phyloP scores from a whole-genome alignment of 2,329 filamentous ascomycete genomes.

The Neoascochyta sp. region DNA sequence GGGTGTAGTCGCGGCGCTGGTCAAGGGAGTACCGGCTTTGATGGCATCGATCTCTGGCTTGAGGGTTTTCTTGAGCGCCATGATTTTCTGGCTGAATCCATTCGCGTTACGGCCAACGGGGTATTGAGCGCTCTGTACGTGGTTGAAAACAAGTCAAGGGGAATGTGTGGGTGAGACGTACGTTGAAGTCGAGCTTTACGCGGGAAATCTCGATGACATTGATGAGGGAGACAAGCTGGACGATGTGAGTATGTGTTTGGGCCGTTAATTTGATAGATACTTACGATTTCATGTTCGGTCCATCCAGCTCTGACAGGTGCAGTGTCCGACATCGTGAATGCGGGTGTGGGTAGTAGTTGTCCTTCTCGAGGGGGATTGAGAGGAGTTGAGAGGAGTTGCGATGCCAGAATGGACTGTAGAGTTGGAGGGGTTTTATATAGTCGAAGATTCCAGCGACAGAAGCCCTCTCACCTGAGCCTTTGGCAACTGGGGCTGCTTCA shows the following conservation, averaged over 20 bases:
- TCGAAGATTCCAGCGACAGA: too few relatives aligned
- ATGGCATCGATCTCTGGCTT: constrained; percentile 2
- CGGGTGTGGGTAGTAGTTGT: too few relatives aligned
- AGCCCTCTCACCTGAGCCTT: too few relatives aligned
- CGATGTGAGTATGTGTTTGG: constrained; percentile 1
- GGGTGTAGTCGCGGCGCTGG: constrained; percentile 3
- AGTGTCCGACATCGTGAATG: constrained; percentile 9
- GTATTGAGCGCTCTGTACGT: constrained; percentile 18
- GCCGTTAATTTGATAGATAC: background rate
- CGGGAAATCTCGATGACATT: constrained; percentile 11
- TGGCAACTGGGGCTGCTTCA: too few relatives aligned
- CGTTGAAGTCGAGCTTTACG: constrained; percentile 14
- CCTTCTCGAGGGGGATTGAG: too few relatives aligned
- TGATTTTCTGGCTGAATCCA: constrained; percentile 17
- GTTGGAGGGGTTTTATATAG: too few relatives aligned
- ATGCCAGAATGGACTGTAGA: too few relatives aligned
- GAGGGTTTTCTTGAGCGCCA: constrained; percentile 8
- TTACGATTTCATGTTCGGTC: constrained; percentile 16
- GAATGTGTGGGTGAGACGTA: constrained; percentile 1
- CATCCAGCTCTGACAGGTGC: too few relatives aligned
- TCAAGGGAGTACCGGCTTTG: constrained; percentile 1
- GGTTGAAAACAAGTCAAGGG: background rate
- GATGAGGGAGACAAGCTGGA: constrained; percentile 14
- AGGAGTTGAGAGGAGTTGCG: too few relatives aligned
- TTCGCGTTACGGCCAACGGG: constrained; percentile 13